These are phyloP conservation scores for Pelargonium fulgidum DNA, from an alignment of 441 rosid genomes.

Conservation along the genomic window DNA sequence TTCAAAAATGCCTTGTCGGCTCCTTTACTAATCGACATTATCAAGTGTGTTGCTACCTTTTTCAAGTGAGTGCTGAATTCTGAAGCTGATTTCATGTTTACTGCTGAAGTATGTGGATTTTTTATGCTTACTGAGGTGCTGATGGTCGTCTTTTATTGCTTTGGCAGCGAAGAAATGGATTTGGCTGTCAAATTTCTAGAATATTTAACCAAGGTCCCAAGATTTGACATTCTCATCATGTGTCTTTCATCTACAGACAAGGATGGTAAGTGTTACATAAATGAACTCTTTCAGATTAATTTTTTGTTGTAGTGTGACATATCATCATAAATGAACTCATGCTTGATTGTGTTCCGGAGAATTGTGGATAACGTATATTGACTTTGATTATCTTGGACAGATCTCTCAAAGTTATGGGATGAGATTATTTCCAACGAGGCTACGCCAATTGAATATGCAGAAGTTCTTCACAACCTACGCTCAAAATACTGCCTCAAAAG, in stretches of 20 bases:
- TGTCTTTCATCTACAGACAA: slow-evolving; percentile 67
- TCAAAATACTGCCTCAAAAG: slow-evolving; percentile 42
- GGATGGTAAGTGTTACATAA: slow-evolving; percentile 44
- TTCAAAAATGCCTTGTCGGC: slow-evolving; percentile 74
- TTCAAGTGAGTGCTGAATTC: slow-evolving; percentile 43
- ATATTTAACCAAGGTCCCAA: slow-evolving; percentile 70
- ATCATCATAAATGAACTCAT: too few species aligned
- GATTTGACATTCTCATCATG: slow-evolving; percentile 71
- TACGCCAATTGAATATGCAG: slow-evolving; percentile 52
- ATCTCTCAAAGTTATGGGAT: slow-evolving; percentile 66
- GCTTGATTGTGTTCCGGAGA: neutral
- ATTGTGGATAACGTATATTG: neutral
- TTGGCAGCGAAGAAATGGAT: slow-evolving; percentile 60
- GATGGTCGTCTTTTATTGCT: slow-evolving; percentile 18
- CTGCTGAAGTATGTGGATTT: slow-evolving; percentile 5
- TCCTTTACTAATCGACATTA: slow-evolving; percentile 58
- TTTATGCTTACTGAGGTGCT: neutral
- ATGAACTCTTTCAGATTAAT: neutral
- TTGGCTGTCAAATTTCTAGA: slow-evolving; percentile 67
- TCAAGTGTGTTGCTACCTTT: slow-evolving; percentile 59
- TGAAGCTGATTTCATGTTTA: neutral
- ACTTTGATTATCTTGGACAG: slow-evolving; percentile 38
- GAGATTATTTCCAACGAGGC: slow-evolving; percentile 54
- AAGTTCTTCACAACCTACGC: slow-evolving; percentile 49
- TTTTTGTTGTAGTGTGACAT: neutral